Conservation (phyloP, 371 early-diverging fungal species). For the Conidiobolus incongruus region DNA sequence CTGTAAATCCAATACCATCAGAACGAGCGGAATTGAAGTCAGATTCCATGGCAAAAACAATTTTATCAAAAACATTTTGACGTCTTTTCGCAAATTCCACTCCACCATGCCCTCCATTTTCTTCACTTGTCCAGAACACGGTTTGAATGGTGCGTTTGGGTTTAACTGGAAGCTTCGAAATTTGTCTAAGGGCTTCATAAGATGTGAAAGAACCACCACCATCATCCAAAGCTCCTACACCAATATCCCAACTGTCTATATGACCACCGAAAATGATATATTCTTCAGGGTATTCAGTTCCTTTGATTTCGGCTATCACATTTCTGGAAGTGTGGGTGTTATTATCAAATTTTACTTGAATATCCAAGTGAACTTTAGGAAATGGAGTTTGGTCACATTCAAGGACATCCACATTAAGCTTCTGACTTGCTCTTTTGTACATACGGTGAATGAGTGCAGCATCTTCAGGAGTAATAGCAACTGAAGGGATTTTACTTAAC, state of each 20-base stretch:
- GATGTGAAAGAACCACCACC: constrained; percentile 24
- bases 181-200: constrained; percentile 30
- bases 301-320: constrained; percentile 22
- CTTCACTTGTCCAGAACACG: too few species aligned
- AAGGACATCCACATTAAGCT: constrained; percentile 2
- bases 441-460: constrained; percentile 20
- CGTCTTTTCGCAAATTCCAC: constrained; percentile 17
- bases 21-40: constrained; percentile 27
- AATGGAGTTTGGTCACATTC: constrained; percentile 6
- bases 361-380: constrained; percentile 17
- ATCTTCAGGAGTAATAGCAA: constrained; percentile 22
- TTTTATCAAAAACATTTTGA: constrained; percentile 9
- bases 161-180: too few species aligned
- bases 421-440: constrained; percentile 9
- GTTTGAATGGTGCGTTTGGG: too few species aligned
- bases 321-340: constrained; percentile 15
- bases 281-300: constrained; percentile 19
- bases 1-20: constrained; percentile 16
- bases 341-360: constrained; percentile 14
- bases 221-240: constrained; percentile 24
- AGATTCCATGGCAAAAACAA: constrained; percentile 23
- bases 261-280: constrained; percentile 26
- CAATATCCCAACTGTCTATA: constrained; percentile 33
- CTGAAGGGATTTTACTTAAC: constrained; percentile 16
- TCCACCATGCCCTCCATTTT: constrained; percentile 20